Conservation (phyloP, 805 yeast species). For the Yarrowia bubula region DNA sequence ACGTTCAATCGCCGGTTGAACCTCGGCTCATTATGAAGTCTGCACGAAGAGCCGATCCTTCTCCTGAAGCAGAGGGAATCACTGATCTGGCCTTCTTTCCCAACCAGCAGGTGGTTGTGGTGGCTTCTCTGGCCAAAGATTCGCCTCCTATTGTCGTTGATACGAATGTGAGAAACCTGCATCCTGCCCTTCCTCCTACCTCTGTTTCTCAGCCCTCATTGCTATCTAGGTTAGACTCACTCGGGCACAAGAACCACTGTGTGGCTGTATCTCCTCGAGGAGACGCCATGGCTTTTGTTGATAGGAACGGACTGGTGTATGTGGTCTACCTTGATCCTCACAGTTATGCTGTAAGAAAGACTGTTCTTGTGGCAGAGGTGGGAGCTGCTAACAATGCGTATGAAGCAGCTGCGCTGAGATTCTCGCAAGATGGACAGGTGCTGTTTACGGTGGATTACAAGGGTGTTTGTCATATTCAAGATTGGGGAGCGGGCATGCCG, state of each 20-base stretch:
- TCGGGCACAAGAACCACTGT: conserved; percentile 75
- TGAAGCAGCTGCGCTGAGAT: conserved; percentile 76
- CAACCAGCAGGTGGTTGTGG: conserved; percentile 46
- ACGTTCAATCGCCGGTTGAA: conserved; percentile 58
- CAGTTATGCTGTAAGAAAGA: conserved; percentile 56
- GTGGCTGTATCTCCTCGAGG: conserved; percentile 80
- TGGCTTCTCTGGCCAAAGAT: conserved; percentile 59
- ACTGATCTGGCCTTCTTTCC: conserved; percentile 77
- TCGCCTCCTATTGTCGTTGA: conserved; percentile 68
- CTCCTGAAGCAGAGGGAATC: conserved; percentile 82
- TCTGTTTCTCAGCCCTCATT: conserved; percentile 57
- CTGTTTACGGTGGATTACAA: conserved; percentile 75
- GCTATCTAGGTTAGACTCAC: conserved; percentile 65
- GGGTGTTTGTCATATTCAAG: conserved; percentile 75
- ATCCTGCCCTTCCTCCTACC: conserved; percentile 31
- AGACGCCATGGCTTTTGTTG: conserved; percentile 78
- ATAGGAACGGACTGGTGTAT: conserved; percentile 72
- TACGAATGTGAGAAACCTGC: conserved; percentile 47
- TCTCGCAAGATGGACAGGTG: conserved; percentile 79
- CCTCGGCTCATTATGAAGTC: conserved; percentile 71
- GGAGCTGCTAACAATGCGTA: conserved; percentile 67
- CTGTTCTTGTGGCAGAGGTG: conserved; percentile 72
- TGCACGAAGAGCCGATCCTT: conserved; percentile 46
- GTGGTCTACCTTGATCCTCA: conserved; percentile 46
- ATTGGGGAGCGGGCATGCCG: conserved; percentile 84